phyloP scores from a whole-genome alignment of 2,329 filamentous ascomycete species.

The Cryphonectria carpinicola region DNA sequence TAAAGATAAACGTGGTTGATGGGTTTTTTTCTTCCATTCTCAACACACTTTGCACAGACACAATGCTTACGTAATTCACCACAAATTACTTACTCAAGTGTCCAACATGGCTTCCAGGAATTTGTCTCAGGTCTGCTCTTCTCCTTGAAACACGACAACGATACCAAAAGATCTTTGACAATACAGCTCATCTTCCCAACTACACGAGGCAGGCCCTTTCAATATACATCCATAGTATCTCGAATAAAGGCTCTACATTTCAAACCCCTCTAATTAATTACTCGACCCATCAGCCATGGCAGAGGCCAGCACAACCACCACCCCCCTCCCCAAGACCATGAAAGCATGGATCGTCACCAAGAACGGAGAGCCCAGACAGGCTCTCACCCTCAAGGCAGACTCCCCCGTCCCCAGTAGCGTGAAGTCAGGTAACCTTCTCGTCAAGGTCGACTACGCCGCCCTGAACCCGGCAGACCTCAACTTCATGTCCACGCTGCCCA shows the following conservation, averaged over 20 bases:
- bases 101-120: neutral
- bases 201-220: neutral
- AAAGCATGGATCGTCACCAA: constrained; percentile 37
- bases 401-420: constrained; percentile 28
- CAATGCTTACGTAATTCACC: neutral
- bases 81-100: neutral
- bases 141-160: constrained; percentile 11
- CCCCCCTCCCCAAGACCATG: constrained; percentile 33
- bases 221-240: neutral
- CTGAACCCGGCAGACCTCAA: constrained; percentile 44
- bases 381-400: constrained; percentile 35
- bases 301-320: neutral
- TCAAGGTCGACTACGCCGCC: constrained; percentile 40
- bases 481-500: constrained; percentile 37
- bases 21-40: too few species aligned
- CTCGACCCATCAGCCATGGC: constrained; percentile 14
- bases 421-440: constrained; percentile 34
- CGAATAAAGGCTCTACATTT: too few species aligned
- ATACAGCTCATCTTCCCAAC: neutral
- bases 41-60: too few species aligned
- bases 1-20: too few species aligned
- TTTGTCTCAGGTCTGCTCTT: neutral
- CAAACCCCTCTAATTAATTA: neutral
- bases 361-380: constrained; percentile 34
- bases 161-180: neutral